Conservation (phyloP, 768 basidiomycete species). For the Crepidotus variabilis region DNA sequence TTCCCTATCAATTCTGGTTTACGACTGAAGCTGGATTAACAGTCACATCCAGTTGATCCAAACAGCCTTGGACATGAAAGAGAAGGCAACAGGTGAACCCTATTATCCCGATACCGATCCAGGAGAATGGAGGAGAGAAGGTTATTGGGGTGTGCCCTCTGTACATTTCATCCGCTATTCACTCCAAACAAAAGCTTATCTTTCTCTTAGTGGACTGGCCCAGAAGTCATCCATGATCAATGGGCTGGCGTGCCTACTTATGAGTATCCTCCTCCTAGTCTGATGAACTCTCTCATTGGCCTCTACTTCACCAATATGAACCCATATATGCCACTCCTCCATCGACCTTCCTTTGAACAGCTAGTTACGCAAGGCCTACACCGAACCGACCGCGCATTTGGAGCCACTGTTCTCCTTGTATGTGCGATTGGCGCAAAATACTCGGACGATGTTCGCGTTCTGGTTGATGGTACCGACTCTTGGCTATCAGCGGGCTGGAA, state of each 20-base stretch:
- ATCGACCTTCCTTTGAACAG: conserved; percentile 58
- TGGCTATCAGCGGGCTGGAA: conserved; percentile 47
- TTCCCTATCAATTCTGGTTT: background rate
- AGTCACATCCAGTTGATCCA: conserved; percentile 47
- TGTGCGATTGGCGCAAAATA: conserved; percentile 59
- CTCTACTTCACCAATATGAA: conserved; percentile 56
- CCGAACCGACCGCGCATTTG: conserved; percentile 43
- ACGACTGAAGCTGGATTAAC: background rate
- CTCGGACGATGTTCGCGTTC: conserved; percentile 48
- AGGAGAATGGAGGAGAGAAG: conserved; percentile 24
- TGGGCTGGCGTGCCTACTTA: background rate
- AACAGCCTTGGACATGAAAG: conserved; percentile 51
- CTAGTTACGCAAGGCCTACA: conserved; percentile 43
- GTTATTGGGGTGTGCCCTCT: conserved; percentile 44
- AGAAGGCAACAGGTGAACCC: conserved; percentile 40
- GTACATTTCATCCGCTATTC: conserved; percentile 25
- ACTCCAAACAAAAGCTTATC: background rate
- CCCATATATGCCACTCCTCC: conserved; percentile 53
- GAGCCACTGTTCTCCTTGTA: conserved; percentile 51
- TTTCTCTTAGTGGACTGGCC: background rate
- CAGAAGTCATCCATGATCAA: background rate
- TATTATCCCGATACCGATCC: conserved; percentile 17
- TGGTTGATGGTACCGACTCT: conserved; percentile 26
- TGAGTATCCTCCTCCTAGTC: background rate
- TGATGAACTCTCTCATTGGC: conserved; percentile 28